Percentiles rank a stretch among this genome's conserved stretches.
Evolutionary conservation across 2,329 filamentous ascomycete species (phyloP).

Genomic region (Nemania abortiva): DNA sequence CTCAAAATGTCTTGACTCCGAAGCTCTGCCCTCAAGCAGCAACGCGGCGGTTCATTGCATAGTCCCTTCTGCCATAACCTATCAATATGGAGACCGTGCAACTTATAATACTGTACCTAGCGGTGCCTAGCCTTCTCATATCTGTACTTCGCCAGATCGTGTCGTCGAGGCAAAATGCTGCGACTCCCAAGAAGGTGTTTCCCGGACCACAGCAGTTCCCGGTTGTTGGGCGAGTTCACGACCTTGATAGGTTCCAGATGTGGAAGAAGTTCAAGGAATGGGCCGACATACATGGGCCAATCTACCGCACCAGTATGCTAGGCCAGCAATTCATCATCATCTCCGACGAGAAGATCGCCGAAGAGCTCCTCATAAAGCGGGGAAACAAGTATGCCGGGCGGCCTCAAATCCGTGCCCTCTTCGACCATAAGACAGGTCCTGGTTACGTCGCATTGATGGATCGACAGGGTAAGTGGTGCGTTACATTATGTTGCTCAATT

Average conservation of each 20-base stretch:
- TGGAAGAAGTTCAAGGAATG: constrained; percentile 63
- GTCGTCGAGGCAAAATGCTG: constrained; percentile 51
- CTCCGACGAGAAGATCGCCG: constrained; percentile 62
- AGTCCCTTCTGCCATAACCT: constrained; percentile 5
- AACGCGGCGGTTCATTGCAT: constrained; percentile 4
- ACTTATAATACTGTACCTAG: constrained; percentile 59
- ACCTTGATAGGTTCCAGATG: constrained; percentile 59
- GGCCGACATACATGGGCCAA: constrained; percentile 49
- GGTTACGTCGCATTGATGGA: constrained; percentile 65
- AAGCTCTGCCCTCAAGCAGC: constrained; percentile 9
- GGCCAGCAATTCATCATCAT: constrained; percentile 55
- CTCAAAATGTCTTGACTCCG: not conserved
- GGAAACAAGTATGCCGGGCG: constrained; percentile 64
- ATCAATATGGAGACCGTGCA: constrained; percentile 55
- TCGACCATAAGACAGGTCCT: constrained; percentile 62
- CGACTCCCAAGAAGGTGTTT: constrained; percentile 50
- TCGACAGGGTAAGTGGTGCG: constrained; percentile 56
- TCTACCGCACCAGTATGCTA: constrained; percentile 51
- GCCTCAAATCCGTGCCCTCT: constrained; percentile 63
- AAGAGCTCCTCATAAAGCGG: constrained; percentile 62
- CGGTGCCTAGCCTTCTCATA: constrained; percentile 59
- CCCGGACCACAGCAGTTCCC: constrained; percentile 63
- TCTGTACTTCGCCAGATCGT: constrained; percentile 56
- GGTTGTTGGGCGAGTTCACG: constrained; percentile 62
- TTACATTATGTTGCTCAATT: not conserved